Conservation (phyloP, 78 protist species). For the Chrysochromulina tobinii region DNA sequence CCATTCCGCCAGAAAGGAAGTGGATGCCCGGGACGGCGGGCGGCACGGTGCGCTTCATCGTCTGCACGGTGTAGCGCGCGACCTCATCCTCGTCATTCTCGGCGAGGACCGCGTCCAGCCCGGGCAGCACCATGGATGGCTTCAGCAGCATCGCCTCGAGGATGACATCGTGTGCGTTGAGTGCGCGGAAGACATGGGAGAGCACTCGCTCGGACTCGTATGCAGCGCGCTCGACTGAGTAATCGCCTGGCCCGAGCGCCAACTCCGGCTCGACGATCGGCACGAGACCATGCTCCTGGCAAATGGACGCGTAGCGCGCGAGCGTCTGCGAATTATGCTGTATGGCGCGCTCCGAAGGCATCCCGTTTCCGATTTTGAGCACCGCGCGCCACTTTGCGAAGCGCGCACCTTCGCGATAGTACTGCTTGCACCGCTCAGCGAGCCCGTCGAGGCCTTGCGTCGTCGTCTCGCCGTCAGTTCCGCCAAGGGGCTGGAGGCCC, state of each 20-base stretch:
- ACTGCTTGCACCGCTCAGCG: constrained; percentile 72
- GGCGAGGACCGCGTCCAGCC: not conserved
- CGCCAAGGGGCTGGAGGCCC: constrained; percentile 55
- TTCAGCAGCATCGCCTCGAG: constrained; percentile 48
- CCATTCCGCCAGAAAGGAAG: constrained; percentile 94
- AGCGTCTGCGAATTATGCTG: constrained; percentile 80
- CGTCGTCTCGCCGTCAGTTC: constrained; percentile 75
- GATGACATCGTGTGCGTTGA: constrained; percentile 51
- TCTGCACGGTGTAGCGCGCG: constrained; percentile 75
- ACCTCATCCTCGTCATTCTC: constrained; percentile 52
- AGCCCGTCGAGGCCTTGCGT: constrained; percentile 92
- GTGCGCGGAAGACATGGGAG: constrained; percentile 44
- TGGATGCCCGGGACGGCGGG: constrained; percentile 87
- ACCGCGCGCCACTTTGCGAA: constrained; percentile 93
- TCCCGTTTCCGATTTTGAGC: constrained; percentile 62
- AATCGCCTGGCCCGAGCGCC: constrained; percentile 58
- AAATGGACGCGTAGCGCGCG: constrained; percentile 91
- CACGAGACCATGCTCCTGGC: constrained; percentile 84
- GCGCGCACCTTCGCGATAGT: constrained; percentile 91
- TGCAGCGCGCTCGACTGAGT: constrained; percentile 49
- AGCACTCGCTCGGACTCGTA: constrained; percentile 29
- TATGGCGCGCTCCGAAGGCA: constrained; percentile 78
- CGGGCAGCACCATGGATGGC: constrained; percentile 17
- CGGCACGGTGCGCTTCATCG: constrained; percentile 92
- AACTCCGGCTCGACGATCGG: constrained; percentile 97